Conservation (phyloP, 1,139 yeast species). For the Hanseniaspora gamundiae region DNA sequence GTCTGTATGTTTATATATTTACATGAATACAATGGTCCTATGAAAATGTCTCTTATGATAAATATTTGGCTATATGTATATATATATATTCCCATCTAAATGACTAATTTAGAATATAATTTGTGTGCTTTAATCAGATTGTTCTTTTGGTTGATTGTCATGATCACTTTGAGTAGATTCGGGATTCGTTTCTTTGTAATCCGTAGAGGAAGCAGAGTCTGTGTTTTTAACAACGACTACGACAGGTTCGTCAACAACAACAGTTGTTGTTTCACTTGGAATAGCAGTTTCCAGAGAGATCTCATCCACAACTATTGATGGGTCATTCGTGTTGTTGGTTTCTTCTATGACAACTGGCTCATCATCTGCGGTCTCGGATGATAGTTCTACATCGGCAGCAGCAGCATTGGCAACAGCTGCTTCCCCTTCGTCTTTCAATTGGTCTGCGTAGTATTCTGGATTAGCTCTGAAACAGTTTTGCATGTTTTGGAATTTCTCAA, state of each 20-base stretch:
- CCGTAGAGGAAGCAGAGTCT: too few relatives aligned
- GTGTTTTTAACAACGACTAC: slow-evolving; percentile 3
- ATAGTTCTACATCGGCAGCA: slow-evolving; percentile 9
- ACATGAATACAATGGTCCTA: not conserved
- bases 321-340: not conserved
- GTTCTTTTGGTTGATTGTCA: slow-evolving; percentile 1
- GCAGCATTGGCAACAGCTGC: slow-evolving; percentile 12
- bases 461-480: slow-evolving; percentile 87
- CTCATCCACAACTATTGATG: slow-evolving; percentile 6
- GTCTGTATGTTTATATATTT: not conserved
- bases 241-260: slow-evolving; percentile 7
- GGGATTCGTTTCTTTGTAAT: too few relatives aligned
- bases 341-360: slow-evolving; percentile 8
- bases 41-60: not conserved
- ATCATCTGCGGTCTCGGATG: slow-evolving; percentile 10
- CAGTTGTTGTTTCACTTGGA: slow-evolving; percentile 3
- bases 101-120: too few relatives aligned
- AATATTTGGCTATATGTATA: too few relatives aligned
- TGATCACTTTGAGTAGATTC: not conserved
- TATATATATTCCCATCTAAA: too few relatives aligned
- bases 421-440: slow-evolving; percentile 61
- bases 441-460: slow-evolving; percentile 93
- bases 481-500: slow-evolving; percentile 84
- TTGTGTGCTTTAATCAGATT: not conserved
- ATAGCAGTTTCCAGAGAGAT: slow-evolving; percentile 3